These are phyloP conservation scores for Poteriospumella lacustris DNA, from an alignment of 108 stramenopile genomes.

Conservation along the genomic window DNA sequence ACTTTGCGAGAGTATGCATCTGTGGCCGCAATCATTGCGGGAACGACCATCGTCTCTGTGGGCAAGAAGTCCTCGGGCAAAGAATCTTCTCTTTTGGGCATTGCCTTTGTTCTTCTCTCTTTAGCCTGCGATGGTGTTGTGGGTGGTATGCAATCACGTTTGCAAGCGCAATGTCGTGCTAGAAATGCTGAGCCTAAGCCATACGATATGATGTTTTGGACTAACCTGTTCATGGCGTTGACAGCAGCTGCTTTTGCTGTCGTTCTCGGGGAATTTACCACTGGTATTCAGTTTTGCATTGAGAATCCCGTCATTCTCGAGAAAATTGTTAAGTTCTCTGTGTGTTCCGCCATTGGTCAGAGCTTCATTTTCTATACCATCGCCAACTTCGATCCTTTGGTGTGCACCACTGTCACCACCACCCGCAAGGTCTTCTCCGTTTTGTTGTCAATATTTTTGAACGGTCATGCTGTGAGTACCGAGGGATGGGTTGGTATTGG, in stretches of 20 bases:
- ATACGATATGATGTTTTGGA: slow-evolving; percentile 90
- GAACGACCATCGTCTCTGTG: slow-evolving; percentile 77
- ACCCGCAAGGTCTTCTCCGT: slow-evolving; percentile 97
- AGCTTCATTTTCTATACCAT: slow-evolving; percentile 98
- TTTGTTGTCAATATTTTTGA: slow-evolving; percentile 73
- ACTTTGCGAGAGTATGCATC: slow-evolving; percentile 71
- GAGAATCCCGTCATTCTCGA: slow-evolving; percentile 65
- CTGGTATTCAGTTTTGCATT: slow-evolving; percentile 58
- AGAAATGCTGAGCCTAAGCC: slow-evolving; percentile 79
- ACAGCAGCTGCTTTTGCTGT: slow-evolving; percentile 68
- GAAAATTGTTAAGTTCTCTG: slow-evolving; percentile 78
- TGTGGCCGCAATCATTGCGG: slow-evolving; percentile 79
- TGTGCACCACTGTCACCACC: slow-evolving; percentile 92
- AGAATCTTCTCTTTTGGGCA: slow-evolving; percentile 60
- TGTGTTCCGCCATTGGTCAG: slow-evolving; percentile 91
- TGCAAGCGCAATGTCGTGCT: slow-evolving; percentile 74
- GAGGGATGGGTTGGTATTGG: slow-evolving; percentile 68
- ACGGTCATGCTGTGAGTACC: slow-evolving; percentile 72
- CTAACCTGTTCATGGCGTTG: slow-evolving; percentile 78
- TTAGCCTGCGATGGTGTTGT: neutral
- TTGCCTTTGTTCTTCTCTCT: slow-evolving; percentile 64
- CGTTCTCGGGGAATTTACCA: slow-evolving; percentile 63
- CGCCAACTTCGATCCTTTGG: slow-evolving; percentile 89
- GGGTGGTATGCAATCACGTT: slow-evolving; percentile 71
- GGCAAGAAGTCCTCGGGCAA: slow-evolving; percentile 72